A percentile compares a stretch with the other conserved stretches of the same genome.
Conservation (phyloP, 345 rosid genomes). For the Eucalyptus rudis region DNA sequence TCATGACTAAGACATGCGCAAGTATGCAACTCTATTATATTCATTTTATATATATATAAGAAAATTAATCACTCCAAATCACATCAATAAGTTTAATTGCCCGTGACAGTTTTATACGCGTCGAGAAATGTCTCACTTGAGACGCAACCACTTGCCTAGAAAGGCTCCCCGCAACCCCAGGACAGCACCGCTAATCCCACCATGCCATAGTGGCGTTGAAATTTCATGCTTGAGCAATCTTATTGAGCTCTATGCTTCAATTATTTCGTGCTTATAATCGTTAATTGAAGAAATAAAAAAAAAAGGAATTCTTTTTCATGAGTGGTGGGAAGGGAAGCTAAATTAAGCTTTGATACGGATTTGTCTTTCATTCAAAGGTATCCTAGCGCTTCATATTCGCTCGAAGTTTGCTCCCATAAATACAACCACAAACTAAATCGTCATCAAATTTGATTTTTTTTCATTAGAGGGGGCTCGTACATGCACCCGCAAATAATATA, state of each 20-base stretch:
- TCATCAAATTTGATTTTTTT: too few species aligned
- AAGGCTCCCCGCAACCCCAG: neutral
- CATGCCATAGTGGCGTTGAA: neutral
- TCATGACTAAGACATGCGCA: neutral
- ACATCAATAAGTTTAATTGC: neutral
- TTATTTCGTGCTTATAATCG: neutral
- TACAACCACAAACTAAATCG: too few species aligned
- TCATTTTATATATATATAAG: neutral
- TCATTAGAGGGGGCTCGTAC: too few species aligned
- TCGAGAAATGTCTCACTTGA: neutral
- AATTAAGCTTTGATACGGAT: too few species aligned
- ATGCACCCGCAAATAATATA: too few species aligned
- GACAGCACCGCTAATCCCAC: neutral
- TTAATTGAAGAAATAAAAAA: too few species aligned
- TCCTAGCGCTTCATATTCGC: too few species aligned
- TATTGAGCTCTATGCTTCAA: neutral
- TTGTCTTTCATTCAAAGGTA: too few species aligned
- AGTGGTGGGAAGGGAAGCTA: too few species aligned
- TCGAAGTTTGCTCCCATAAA: too few species aligned
- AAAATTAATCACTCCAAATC: neutral
- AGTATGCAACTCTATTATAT: neutral
- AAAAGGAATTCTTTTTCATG: too few species aligned
- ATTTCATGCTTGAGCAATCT: neutral
- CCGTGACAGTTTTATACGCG: neutral
- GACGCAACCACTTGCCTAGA: neutral